Base-by-base conservation (phyloP, 805 yeast genomes). In the Cyberlindnera sargentensis region DNA sequence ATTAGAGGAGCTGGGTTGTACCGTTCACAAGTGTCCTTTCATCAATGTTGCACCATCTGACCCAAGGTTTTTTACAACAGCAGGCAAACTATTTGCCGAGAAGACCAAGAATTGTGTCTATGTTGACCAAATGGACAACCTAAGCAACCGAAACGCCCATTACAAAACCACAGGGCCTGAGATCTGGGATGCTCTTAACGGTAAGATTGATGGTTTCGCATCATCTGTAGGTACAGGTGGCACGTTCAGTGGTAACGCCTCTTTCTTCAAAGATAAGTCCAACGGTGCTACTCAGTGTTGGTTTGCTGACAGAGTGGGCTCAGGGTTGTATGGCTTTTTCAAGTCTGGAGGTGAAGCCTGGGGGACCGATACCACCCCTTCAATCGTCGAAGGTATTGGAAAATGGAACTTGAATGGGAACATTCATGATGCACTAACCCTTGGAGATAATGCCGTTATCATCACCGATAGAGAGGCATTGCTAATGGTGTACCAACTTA, bases 161-260 rank as follows among this genome's bases (percentile, higher is more conserved):
- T 83, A 76, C 61, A 53, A 57, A 5, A 68, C 82, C 3, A 85
- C 95, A 0, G 95, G 88, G 0, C 93, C 93, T 3, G 95, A 85
- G 56, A 82, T 85, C 10, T 80, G 75, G 73, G 45, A 61, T 8
- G 91, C 84, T 56, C 70, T 76, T 61, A 42, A 48, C 4, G 73
- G 74, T 8, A 48, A 62, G 3, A 49, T 85, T 4, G 84, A 82
- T 57, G 78, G 70, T 35, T 84, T 85, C 57, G 73, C 85, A 23
- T 71, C 81, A 4, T 90, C 91, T 1, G 80, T 88, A 4, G 95
- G 95, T 4, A 85, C 95, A 0, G 95, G 84, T 38, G 95, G 95
- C 48, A 85, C 95, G 4, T 82, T 86, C 40, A 66, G 85, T 32
- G 95, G 95, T 36, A 82, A 82, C 36, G 72, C 89, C 4, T 66